A percentile compares a stretch with the other conserved stretches of the same genome.
These are phyloP conservation scores for Dryadomyces quercivorus DNA, from an alignment of 2,329 filamentous ascomycete genomes.

Conservation along the genomic window DNA sequence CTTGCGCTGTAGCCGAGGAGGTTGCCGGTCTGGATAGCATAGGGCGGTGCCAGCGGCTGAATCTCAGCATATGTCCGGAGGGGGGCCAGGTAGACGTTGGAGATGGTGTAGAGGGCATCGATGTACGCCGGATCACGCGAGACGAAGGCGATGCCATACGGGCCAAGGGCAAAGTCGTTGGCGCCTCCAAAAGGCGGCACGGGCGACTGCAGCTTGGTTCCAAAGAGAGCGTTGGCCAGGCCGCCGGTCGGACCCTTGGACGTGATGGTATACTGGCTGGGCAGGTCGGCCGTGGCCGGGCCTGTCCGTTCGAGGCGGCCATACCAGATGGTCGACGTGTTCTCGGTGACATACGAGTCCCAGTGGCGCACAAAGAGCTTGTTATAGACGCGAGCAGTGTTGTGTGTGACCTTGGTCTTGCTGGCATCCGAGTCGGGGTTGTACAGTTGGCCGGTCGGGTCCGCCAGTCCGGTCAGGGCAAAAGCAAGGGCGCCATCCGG, in stretches of 20 bases:
- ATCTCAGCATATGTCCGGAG: conserved; percentile 50
- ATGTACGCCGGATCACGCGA: conserved; percentile 62
- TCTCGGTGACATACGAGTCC: conserved; percentile 62
- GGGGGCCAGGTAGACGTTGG: conserved; percentile 64
- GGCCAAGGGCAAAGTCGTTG: conserved; percentile 67
- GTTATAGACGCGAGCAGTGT: conserved; percentile 59
- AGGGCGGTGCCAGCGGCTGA: conserved; percentile 30
- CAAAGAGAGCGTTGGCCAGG: conserved; percentile 52
- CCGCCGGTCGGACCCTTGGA: conserved; percentile 17
- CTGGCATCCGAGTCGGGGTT: conserved; percentile 40
- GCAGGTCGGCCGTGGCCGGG: conserved; percentile 6
- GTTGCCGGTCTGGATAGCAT: conserved; percentile 25
- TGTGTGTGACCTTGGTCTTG: conserved; percentile 38
- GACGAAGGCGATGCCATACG: conserved; percentile 56
- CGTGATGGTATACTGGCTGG: conserved; percentile 20
- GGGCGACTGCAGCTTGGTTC: conserved; percentile 49
- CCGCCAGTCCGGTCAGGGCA: conserved; percentile 51
- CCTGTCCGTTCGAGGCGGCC: conserved; percentile 39
- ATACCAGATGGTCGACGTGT: conserved; percentile 63
- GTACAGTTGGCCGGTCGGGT: conserved; percentile 56
- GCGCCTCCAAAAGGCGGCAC: conserved; percentile 68
- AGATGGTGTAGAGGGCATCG: conserved; percentile 66
- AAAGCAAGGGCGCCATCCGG: conserved; percentile 38
- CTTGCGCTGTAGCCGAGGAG: conserved; percentile 51
- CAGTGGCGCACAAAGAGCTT: conserved; percentile 71